Evolutionary conservation across 768 basidiomycete species (phyloP).

Genomic region (Baorangia bicolor): DNA sequence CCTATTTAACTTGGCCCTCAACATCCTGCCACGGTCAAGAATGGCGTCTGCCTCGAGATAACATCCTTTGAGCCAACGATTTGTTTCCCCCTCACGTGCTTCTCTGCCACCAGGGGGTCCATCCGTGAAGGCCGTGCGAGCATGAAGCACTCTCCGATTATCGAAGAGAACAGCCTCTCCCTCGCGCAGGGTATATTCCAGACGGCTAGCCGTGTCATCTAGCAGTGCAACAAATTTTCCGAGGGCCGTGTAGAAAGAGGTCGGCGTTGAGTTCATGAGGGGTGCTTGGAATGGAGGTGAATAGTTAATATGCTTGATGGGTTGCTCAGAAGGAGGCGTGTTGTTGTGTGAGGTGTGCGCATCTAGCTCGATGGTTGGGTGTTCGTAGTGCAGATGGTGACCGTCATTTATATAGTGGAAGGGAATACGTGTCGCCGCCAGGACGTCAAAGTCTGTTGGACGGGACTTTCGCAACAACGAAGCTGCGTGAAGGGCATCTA

Average conservation of each 20-base stretch:
- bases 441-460: slow-evolving; percentile 53
- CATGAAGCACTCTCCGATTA: slow-evolving; percentile 88
- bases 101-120: slow-evolving; percentile 27
- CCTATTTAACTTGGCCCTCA: slow-evolving; percentile 34
- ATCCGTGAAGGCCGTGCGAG: slow-evolving; percentile 72
- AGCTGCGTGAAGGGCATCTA: slow-evolving; percentile 74
- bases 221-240: slow-evolving; percentile 57
- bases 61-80: slow-evolving; percentile 89
- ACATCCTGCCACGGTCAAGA: slow-evolving; percentile 57
- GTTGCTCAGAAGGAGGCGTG: slow-evolving; percentile 7
- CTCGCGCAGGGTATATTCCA: slow-evolving; percentile 67
- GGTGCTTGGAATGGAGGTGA: slow-evolving; percentile 95
- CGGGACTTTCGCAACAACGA: slow-evolving; percentile 44
- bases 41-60: slow-evolving; percentile 70
- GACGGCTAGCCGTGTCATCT: slow-evolving; percentile 49
- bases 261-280: slow-evolving; percentile 49
- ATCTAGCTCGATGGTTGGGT: slow-evolving; percentile 73
- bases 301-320: slow-evolving; percentile 78
- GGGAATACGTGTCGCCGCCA: slow-evolving; percentile 65
- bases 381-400: slow-evolving; percentile 71
- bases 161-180: slow-evolving; percentile 91
- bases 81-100: slow-evolving; percentile 47
- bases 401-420: slow-evolving; percentile 93
- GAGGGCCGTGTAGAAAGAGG: slow-evolving; percentile 62
- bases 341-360: slow-evolving; percentile 12